These are phyloP conservation scores for Pistacia vera DNA, from an alignment of 345 rosid species.

Conservation along the genomic window DNA sequence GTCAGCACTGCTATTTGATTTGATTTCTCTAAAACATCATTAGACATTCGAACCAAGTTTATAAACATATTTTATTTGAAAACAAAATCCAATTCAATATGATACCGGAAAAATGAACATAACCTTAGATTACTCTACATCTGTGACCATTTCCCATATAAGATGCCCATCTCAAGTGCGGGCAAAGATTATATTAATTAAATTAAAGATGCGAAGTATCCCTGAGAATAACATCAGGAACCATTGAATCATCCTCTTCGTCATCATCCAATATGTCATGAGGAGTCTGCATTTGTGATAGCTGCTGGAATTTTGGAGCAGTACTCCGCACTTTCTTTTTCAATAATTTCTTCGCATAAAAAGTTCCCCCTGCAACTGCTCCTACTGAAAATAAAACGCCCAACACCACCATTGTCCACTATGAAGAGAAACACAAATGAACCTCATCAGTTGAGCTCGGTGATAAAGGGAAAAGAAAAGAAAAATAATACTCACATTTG, in stretches of 20 bases:
- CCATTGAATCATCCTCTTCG: constrained; percentile 1
- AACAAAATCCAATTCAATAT: no score
- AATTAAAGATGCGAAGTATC: constrained; percentile 8
- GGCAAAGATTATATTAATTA: background rate
- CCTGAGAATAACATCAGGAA: constrained; percentile 13
- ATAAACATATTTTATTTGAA: no score
- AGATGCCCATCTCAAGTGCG: no score
- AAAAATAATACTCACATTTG: constrained; percentile 20
- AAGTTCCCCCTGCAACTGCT: constrained; percentile 32
- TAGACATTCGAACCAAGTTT: no score
- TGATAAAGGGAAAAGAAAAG: background rate
- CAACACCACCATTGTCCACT: constrained; percentile 28
- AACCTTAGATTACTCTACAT: no score
- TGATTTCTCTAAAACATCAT: no score
- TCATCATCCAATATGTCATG: constrained; percentile 22
- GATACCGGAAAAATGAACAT: no score
- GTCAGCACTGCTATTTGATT: no score
- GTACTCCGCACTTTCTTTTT: constrained; percentile 14
- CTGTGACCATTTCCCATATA: no score
- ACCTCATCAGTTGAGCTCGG: background rate
- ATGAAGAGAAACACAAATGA: background rate
- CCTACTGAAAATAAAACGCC: constrained; percentile 27
- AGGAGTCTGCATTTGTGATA: constrained; percentile 27
- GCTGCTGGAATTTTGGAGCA: constrained; percentile 30
- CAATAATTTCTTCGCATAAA: constrained; percentile 23